Evolutionary conservation across 2,329 filamentous ascomycete genomes (phyloP).

Genomic region (Mycocentrospora acerina): DNA sequence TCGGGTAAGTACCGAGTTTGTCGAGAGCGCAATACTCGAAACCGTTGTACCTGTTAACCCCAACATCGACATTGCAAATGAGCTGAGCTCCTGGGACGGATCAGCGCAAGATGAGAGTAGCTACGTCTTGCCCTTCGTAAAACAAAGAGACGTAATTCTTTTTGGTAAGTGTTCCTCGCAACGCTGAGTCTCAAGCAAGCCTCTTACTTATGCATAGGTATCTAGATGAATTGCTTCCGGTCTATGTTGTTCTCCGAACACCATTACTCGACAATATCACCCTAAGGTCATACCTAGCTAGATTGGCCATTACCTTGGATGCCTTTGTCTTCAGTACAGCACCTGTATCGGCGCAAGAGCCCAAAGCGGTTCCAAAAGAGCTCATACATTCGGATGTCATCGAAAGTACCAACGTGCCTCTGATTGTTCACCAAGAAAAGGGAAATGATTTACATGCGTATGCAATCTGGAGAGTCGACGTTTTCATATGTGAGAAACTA

Average conservation of each 20-base stretch:
- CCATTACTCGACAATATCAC: conserved; percentile 60
- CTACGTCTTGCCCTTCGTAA: conserved; percentile 58
- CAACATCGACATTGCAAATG: conserved; percentile 38
- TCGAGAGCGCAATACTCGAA: conserved; percentile 42
- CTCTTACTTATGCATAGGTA: conserved; percentile 55
- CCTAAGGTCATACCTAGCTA: conserved; percentile 60
- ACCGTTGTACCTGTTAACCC: conserved; percentile 42
- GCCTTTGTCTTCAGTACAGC: conserved; percentile 60
- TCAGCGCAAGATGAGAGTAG: conserved; percentile 46
- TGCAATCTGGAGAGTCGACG: conserved; percentile 43
- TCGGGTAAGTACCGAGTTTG: conserved; percentile 40
- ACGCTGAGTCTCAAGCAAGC: conserved; percentile 43
- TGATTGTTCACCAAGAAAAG: conserved; percentile 31
- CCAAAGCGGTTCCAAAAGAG: conserved; percentile 49
- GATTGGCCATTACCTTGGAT: conserved; percentile 68
- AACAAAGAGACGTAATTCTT: conserved; percentile 66
- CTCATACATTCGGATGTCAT: conserved; percentile 57
- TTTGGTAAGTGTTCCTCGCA: conserved; percentile 61
- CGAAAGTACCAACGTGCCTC: conserved; percentile 33
- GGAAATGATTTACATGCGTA: conserved; percentile 29
- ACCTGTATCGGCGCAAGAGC: conserved; percentile 46
- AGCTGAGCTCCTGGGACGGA: conserved; percentile 50
- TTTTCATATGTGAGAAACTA: conserved; percentile 35
- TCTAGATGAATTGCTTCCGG: conserved; percentile 71
- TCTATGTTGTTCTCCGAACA: conserved; percentile 69